A percentile compares a stretch with the other conserved stretches of the same genome.
These are phyloP conservation scores for Globisporangium cylindrosporum DNA, from an alignment of 352 stramenopile genomes.

Conservation along the genomic window DNA sequence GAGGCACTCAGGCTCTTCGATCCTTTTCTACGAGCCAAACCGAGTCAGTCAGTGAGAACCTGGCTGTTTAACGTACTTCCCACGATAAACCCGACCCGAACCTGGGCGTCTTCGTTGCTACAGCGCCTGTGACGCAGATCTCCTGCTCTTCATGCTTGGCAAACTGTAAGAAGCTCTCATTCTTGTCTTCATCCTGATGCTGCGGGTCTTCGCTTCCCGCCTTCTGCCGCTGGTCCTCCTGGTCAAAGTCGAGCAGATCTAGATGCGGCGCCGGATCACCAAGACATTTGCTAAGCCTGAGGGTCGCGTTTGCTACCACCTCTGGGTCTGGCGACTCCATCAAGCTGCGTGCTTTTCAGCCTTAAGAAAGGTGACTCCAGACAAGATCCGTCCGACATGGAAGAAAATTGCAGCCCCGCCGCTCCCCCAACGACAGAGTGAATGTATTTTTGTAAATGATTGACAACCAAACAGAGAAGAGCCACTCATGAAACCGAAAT, in stretches of 20 bases:
- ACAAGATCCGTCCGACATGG: not conserved
- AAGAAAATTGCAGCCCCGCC: not conserved
- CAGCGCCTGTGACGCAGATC: constrained; percentile 28
- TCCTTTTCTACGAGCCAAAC: constrained; percentile 2
- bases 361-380: not conserved
- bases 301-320: not conserved
- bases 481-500: not conserved
- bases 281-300: not conserved
- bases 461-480: constrained; percentile 12
- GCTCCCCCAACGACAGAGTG: not conserved
- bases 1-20: not conserved
- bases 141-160: constrained; percentile 15
- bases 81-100: constrained; percentile 1
- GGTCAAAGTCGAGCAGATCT: constrained; percentile 5
- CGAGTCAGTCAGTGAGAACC: not conserved
- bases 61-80: not conserved
- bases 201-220: not conserved
- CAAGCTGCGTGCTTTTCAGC: not conserved
- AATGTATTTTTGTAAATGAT: not conserved
- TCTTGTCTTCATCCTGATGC: not conserved
- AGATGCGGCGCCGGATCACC: not conserved
- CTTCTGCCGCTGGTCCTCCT: not conserved
- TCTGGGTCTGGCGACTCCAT: not conserved
- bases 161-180: not conserved
- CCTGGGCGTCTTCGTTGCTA: constrained; percentile 22